Base-by-base conservation (phyloP, 768 basidiomycete species). In the Galerina marginata region DNA sequence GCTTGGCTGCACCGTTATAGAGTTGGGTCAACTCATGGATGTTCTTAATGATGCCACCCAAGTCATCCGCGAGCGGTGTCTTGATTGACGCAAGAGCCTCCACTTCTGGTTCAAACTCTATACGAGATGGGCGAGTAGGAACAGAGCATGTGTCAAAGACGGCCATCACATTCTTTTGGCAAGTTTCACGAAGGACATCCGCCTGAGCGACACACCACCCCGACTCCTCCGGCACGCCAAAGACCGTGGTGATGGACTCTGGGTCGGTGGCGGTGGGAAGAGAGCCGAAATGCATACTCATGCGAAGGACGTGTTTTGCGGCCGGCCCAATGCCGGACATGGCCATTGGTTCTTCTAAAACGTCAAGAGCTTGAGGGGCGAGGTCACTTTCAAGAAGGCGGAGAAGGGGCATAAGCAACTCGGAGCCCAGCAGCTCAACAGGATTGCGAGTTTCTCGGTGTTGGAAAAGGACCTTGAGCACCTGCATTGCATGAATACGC, bases 391-490 rank as follows among this genome's bases (percentile, higher is more conserved):
- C 90, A n/a, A 97, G 80, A 23, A 98, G 83, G 26, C 94, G 88
- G 36, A 98, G 77, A 26, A 98, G 80, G 0, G 96, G 95, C 90
- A 94, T 94, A 29, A 98, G 83, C 23, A 96, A 79, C 70, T 97
- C 95, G 1, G 92, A 90, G 2, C 93, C 92, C 51, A 94, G 78
- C 0, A 86, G 77, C 51, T 90, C 88, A 23, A 93, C 82, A 14
- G 89, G 86, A 58, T 82, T 88, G 60, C 90, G 80, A 0, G 90
- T 88, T 66, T 95, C 92, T 37, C 91, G 83, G 59, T 92, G 92
- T 71, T 93, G 91, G 74, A 96, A 92, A 7, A 97, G 80, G 42
- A 91, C 85, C 73, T 96, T 96, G 59, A 97, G 82, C 37, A 96
- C 87, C 67, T 94, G 91, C 87, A 96, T 88, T 5, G 88, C 79